Evolutionary conservation across 768 basidiomycete species (phyloP).

Genomic region (Sutorius australiensis): DNA sequence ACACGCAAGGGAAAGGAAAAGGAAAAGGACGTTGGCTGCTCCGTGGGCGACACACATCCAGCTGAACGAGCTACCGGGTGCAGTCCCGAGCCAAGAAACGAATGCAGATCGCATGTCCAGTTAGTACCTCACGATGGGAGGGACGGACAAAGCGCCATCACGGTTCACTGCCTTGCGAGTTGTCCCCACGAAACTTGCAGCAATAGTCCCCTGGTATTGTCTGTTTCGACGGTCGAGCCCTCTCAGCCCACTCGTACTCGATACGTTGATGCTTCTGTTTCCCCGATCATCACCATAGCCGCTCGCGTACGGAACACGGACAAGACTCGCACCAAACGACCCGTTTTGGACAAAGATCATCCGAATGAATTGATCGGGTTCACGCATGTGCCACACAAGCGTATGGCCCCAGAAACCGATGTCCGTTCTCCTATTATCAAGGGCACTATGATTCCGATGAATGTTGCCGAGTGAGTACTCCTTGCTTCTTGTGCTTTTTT

Average conservation of each 20-base stretch:
- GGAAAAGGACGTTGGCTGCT: background rate
- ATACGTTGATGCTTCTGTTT: conserved; percentile 29
- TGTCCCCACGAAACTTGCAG: conserved; percentile 20
- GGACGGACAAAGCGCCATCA: conserved; percentile 10
- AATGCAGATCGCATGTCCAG: conserved; percentile 22
- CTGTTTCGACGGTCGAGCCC: background rate
- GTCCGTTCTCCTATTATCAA: conserved; percentile 29
- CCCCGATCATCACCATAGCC: conserved; percentile 19
- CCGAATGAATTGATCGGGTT: conserved; percentile 8
- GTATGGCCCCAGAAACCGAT: conserved; percentile 14
- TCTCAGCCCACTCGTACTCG: background rate
- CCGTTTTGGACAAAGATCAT: background rate
- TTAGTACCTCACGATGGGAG: conserved; percentile 13
- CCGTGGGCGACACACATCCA: background rate
- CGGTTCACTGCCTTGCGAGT: conserved; percentile 16
- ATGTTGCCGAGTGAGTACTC: conserved; percentile 20
- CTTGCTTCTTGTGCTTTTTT: background rate
- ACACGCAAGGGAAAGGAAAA: conserved; percentile 3
- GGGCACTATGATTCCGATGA: conserved; percentile 23
- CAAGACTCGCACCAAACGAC: background rate
- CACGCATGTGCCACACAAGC: conserved; percentile 12
- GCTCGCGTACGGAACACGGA: background rate
- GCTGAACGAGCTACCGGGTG: background rate
- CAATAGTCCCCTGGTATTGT: background rate
- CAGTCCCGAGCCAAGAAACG: conserved; percentile 1